Percentiles rank a stretch among this genome's conserved stretches.
These are phyloP conservation scores for Yamadazyma songkhlaensis DNA, from an alignment of 1,139 yeast genomes.

Conservation along the genomic window DNA sequence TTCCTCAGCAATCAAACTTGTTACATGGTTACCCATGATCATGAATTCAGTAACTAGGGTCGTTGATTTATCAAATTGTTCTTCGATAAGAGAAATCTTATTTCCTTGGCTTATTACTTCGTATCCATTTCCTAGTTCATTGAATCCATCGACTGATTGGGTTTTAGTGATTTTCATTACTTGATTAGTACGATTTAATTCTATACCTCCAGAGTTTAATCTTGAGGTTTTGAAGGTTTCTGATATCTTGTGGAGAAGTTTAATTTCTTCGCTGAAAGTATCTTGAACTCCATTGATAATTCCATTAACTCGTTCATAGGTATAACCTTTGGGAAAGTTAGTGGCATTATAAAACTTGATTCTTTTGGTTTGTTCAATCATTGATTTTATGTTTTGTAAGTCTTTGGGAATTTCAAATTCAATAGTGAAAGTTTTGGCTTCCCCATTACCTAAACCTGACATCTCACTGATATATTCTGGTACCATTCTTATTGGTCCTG, in stretches of 20 bases:
- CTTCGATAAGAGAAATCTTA: conserved; percentile 7
- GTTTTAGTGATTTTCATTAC: conserved; percentile 2
- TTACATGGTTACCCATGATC: conserved; percentile 70
- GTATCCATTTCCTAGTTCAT: conserved; percentile 14
- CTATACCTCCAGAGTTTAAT: conserved; percentile 11
- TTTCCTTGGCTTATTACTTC: conserved; percentile 11
- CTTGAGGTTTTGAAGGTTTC: conserved; percentile 24
- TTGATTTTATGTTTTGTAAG: conserved; percentile 15
- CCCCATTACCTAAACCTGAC: conserved; percentile 56
- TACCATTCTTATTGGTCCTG: conserved; percentile 62
- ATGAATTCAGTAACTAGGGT: conserved; percentile 75
- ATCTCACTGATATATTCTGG: conserved; percentile 55
- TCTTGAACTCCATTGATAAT: conserved; percentile 21
- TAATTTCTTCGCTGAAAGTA: conserved; percentile 24
- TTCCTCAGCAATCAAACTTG: conserved; percentile 50
- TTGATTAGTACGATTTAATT: conserved; percentile 5
- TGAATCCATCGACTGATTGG: conserved; percentile 1
- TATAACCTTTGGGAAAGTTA: conserved; percentile 35
- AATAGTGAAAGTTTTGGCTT: conserved; percentile 39
- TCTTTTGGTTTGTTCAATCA: conserved; percentile 15
- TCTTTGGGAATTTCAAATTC: conserved; percentile 28
- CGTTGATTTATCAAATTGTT: conserved; percentile 30
- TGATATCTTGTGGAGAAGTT: conserved; percentile 28
- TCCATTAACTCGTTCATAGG: conserved; percentile 35
- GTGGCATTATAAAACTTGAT: conserved; percentile 22